Evolutionary conservation across 306 rosid genomes (phyloP).

Genomic region (Quillaja saponaria): DNA sequence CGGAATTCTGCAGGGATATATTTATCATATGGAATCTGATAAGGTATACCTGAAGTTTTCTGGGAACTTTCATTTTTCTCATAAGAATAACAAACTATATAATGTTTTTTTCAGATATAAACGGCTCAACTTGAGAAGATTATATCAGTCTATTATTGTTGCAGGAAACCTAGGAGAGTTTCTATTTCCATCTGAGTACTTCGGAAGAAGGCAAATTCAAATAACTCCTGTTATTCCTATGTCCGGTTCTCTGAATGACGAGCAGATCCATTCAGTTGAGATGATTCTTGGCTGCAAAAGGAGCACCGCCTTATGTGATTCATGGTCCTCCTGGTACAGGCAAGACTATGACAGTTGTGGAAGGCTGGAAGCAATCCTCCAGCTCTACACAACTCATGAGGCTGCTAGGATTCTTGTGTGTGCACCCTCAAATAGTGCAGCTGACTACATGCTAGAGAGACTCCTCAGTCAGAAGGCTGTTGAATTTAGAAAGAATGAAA

Average conservation of each 20-base stretch:
- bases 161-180: conserved; percentile 50
- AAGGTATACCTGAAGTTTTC: conserved; percentile 68
- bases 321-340: conserved; percentile 96
- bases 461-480: conserved; percentile 48
- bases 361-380: conserved; percentile 82
- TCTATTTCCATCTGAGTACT: conserved; percentile 58
- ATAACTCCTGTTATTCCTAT: conserved; percentile 51
- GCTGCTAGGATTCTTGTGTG: conserved; percentile 70
- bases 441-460: conserved; percentile 76
- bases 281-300: conserved; percentile 83
- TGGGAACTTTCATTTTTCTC: conserved; percentile 46
- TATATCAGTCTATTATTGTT: conserved; percentile 72
- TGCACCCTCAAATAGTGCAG: conserved; percentile 90
- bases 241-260: conserved; percentile 60
- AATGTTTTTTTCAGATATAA: conserved; percentile 69
- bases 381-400: conserved; percentile 51
- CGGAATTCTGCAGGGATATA: conserved; percentile 58
- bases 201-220: conserved; percentile 49
- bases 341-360: conserved; percentile 76
- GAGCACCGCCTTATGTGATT: conserved; percentile 80
- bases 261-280: conserved; percentile 58
- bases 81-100: conserved; percentile 53
- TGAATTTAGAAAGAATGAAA: conserved; percentile 44
- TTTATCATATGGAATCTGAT: conserved; percentile 85
- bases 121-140: conserved; percentile 74